Evolutionary conservation across 441 rosid species (phyloP), one percentile per base, ranked within the genome.

Genomic region (Macaranga tanarius): DNA sequence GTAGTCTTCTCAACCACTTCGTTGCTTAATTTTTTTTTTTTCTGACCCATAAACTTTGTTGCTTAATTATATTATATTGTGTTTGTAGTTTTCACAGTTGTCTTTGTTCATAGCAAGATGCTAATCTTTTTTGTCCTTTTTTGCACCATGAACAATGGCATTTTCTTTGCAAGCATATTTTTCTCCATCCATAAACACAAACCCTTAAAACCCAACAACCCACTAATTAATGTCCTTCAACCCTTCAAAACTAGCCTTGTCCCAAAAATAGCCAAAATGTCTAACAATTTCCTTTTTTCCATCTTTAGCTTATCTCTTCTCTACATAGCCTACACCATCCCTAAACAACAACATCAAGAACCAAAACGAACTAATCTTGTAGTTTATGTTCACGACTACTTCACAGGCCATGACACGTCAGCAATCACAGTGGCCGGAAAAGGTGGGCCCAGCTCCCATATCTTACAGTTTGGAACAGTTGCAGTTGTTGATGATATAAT

Each of bases 401-500:
- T 84, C 73, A 72, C 76, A 0, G 82, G 88, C 60, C 52, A 51
- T 0, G 85, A 81, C 17, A 60, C 81, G n/a, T 67, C 86, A 7
- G 81, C 83, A 1, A 7, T 73, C 61, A 74, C 86, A 0, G 84
- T 81, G 3, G 85, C 78, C 20, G 83, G 84, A 2, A 64, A 59
- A 56, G 11, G 17, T 10, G 81, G 79, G 45, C 72, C 78, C 50
- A 22, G 65, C 9, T 83, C 72, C 11, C 54, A 47, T 65, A 85
- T 85, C 51, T 68, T 81, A 10, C 76, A 66, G 34, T 85, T 85
- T 16, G 86, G 85, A 26, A 75, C 84, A 0, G 17, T 79, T n/a
- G 84, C 83, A 10, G 83, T 71, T 5, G 84, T 81, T 1, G 89
- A 85, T 64, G 82, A 81, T 59, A 79, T 65, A 17, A 82, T 85